These are phyloP conservation scores for Microstroma glucosiphilum DNA, from an alignment of 1,284 basidiomycete genomes.

Conservation along the genomic window DNA sequence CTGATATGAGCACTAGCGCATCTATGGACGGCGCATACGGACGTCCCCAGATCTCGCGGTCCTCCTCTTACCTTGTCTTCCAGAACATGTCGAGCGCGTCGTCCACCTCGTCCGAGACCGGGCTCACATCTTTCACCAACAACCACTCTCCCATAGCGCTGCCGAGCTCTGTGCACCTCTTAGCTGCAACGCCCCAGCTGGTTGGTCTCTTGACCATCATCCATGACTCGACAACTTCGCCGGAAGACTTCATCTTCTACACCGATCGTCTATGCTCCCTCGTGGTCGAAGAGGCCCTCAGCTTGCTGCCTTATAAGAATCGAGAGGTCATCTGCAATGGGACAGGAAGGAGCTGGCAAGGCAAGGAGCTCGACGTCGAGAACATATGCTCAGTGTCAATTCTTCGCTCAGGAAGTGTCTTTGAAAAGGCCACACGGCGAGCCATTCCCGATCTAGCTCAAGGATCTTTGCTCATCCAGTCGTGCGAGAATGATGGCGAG, in stretches of 20 bases:
- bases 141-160: slow-evolving; percentile 11
- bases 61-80: background rate
- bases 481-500: slow-evolving; percentile 65
- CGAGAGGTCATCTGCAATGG: slow-evolving; percentile 57
- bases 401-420: slow-evolving; percentile 77
- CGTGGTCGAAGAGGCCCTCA: slow-evolving; percentile 76
- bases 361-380: slow-evolving; percentile 62
- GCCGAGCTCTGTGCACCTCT: slow-evolving; percentile 60
- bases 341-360: slow-evolving; percentile 65
- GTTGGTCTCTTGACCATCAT: slow-evolving; percentile 65
- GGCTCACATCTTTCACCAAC: background rate
- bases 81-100: background rate
- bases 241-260: slow-evolving; percentile 84
- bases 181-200: slow-evolving; percentile 76
- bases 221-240: slow-evolving; percentile 62
- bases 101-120: background rate
- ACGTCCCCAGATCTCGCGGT: background rate
- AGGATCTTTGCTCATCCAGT: slow-evolving; percentile 81
- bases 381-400: slow-evolving; percentile 76
- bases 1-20: background rate
- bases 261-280: slow-evolving; percentile 76
- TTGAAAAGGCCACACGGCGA: slow-evolving; percentile 80
- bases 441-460: slow-evolving; percentile 81
- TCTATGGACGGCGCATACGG: background rate
- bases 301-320: slow-evolving; percentile 66